Conservation (phyloP, 768 basidiomycete species). For the Lactarius quietus region DNA sequence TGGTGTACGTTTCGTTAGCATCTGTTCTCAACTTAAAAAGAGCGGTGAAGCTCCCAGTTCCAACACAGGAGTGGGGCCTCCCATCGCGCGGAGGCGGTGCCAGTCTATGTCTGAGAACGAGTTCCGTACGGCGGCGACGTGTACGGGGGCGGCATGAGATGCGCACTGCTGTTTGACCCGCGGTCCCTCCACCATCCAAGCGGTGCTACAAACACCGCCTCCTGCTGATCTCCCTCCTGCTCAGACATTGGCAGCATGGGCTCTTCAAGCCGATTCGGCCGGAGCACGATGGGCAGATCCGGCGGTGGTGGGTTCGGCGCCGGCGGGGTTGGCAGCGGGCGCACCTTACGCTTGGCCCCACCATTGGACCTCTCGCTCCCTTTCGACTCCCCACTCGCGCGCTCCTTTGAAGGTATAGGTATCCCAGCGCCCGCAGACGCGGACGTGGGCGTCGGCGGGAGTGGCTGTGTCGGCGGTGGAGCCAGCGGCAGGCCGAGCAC, state of each 20-base stretch:
- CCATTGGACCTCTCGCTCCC: background rate
- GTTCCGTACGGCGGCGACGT: background rate
- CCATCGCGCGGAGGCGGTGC: background rate
- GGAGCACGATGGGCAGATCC: background rate
- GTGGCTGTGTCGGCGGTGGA: background rate
- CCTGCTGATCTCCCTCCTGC: background rate
- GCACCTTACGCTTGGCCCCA: background rate
- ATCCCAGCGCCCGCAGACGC: background rate
- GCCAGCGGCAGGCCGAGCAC: background rate
- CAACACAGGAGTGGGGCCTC: background rate
- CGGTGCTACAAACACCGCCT: background rate
- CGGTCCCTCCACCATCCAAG: background rate
- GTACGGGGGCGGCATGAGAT: slow-evolving; percentile 9
- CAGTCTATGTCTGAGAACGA: no score
- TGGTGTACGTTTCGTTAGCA: background rate
- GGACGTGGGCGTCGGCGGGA: background rate
- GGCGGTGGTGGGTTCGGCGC: no score
- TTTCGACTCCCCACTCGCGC: background rate
- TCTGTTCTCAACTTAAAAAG: background rate
- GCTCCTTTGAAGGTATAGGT: no score
- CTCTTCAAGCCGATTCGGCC: slow-evolving; percentile 6
- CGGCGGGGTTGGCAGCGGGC: background rate
- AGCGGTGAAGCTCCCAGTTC: background rate
- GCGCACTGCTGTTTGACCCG: background rate
- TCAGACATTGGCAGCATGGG: background rate